Base-by-base conservation (phyloP, 768 basidiomycete genomes). In the Tulasnella calospora region DNA sequence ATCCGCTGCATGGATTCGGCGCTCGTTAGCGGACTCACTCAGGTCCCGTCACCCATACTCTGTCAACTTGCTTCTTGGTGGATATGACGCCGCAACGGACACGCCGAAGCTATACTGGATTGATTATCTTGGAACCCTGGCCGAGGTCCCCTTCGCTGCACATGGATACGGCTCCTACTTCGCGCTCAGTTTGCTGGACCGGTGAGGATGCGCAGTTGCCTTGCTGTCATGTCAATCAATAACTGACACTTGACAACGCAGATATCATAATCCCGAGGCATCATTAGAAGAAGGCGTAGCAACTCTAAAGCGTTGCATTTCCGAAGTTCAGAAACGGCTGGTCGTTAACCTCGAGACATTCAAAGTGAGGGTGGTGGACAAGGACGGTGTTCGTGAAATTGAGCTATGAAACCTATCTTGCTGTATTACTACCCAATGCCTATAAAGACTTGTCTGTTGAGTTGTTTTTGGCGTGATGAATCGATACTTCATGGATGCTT, bases 141-240 rank as follows among this genome's bases (percentile, higher is more conserved):
- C 91, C 3, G 89, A 91, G 77, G 92, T 98, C 17, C 96, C 96
- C 0, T 99, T 96, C 83, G 96, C 91, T 21, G 96, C 95, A 0
- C 97, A 99, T 83, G 98, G 98, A 2, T 96, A 98, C 83, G 98
- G 95, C 67, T 89, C 92, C 77, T 98, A 96, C 85, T 98, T 99
- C 84, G 92, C 91, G 13, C 85, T 98, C 81, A 91, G 92, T 89
- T 92, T 97, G 83, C 88, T 99, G 76, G 98, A 99, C 83, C 88
- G 94, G 94, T 94, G 78, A 51, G 89, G 55, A 27, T 23, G 30
- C 40, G 23, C 67, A 27, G 23, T 71, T 36, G 33, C 79, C 21
- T 73, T 10, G 46, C 41, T n/a, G 55, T 23, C 35, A 47, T 44
- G 46, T 40, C 71, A 72, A 72, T 40, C 40, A 35, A 71, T 55